Evolutionary conservation across 176 grass and related monocot genomes (phyloP).

Genomic region (Triticum aestivum): DNA sequence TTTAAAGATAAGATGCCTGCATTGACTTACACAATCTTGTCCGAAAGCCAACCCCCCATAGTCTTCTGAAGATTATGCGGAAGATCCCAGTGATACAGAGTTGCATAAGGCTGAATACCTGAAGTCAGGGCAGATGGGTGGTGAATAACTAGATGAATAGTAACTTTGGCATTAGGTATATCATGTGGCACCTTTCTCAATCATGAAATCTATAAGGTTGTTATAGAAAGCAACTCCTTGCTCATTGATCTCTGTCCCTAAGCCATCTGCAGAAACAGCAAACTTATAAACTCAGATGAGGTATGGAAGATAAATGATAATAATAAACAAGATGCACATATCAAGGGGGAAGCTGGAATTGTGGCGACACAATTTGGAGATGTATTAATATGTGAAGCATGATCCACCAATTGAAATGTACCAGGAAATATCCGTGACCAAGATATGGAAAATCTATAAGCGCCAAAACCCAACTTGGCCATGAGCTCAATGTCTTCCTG

Average conservation of each 20-base stretch:
- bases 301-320: neutral
- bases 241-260: slow-evolving; percentile 74
- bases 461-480: slow-evolving; percentile 73
- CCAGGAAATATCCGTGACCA: slow-evolving; percentile 97
- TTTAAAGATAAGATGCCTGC: slow-evolving; percentile 26
- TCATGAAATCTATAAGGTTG: slow-evolving; percentile 81
- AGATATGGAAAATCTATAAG: slow-evolving; percentile 98
- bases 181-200: slow-evolving; percentile 73
- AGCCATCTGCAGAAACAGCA: slow-evolving; percentile 69
- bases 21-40: slow-evolving; percentile 88
- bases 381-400: slow-evolving; percentile 2
- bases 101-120: slow-evolving; percentile 90
- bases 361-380: neutral
- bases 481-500: slow-evolving; percentile 99
- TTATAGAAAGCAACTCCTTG: slow-evolving; percentile 90
- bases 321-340: neutral
- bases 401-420: slow-evolving; percentile 40
- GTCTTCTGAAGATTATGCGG: slow-evolving; percentile 76
- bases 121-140: slow-evolving; percentile 27
- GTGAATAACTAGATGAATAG: slow-evolving; percentile 25
- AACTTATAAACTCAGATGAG: slow-evolving; percentile 8
- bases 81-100: slow-evolving; percentile 99
- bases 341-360: neutral
- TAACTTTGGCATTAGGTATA: slow-evolving; percentile 28
- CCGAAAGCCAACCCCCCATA: slow-evolving; percentile 77